Base-by-base conservation (phyloP, 257 asterid genomes). In the Jacaranda mimosifolia region DNA sequence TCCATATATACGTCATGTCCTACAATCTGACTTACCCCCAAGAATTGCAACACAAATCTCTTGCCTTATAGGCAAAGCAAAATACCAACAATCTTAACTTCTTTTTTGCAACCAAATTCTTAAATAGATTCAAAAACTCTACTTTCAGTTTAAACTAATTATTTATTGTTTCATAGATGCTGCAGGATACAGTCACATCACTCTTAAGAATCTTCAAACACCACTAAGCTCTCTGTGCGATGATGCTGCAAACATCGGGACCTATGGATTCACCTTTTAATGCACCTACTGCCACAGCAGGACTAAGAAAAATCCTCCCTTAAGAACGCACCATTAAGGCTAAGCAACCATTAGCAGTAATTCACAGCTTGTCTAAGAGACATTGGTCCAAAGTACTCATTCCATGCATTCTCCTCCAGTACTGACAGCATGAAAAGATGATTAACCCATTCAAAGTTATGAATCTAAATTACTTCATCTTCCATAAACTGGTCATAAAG, bases 341-440 rank as follows among this genome's bases (percentile, higher is more conserved):
- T 9, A 72, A 57, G 13, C 2, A 7, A 18, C 36, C 19, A 14
- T 53, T 14, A 45, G 9, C 55, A 26, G 18, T 73, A 53, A 35
- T 26, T 17, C 13, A 52, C 13, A 67, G 59, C 39, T 52, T 52
- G 13, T 19, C 40, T 12, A 17, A 63, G 38, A 26, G 21, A 49
- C 5, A 51, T 38, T 6, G 21, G 18, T 8, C 49, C 14, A 51
- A 53, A 6, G 48, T 76, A 38, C 57, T 12, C 55, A 64, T 55
- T 53, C 51, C 13, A 26, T 69, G 52, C 38, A 14, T 70, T 52
- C 17, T 7, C 48, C 74, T 66, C 39, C 39, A 7, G 14, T 7
- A 12, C 46, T 51, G 60, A 59, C 21, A 48, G 55, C 49, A 59
- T 63, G 32, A 66, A 17, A 43, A 49, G 49, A 57, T 67, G 53